Base-by-base conservation (phyloP, 2,329 filamentous ascomycete genomes). In the Dothideomycetes sp. region DNA sequence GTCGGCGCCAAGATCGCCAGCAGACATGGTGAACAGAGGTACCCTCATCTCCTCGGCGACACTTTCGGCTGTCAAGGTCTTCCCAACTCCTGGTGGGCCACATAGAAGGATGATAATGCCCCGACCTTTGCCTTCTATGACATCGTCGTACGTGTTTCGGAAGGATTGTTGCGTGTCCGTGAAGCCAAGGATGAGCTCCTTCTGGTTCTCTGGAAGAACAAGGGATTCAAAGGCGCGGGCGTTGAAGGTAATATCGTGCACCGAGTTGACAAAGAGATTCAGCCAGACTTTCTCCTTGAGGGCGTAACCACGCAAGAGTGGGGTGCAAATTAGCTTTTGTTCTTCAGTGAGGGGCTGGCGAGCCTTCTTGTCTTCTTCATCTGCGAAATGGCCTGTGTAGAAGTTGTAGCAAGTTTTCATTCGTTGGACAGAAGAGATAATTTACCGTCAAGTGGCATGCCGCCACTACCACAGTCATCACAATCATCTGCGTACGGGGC, bases 81-180 rank as follows among this genome's bases (percentile, higher is more conserved):
- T 75, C 11, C 70, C 71, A 2, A 72, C 67, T 3, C 71, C 71
- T 0, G 70, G 69, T 0, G 65, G 65, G 2, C 69, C 70, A 33
- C 58, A 62, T 2, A 74, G 60, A 3, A 73, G 58, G 41, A 73
- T 57, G 40, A 73, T 69, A 38, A 72, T 62, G 8, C 70, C 69
- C 12, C 60, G 59, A 10, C 70, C 71, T 47, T 74, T 74, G 19
- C 68, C 69, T 19, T 64, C 58, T 18, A 74, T 65, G 14, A 72
- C 55, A 45, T 73, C 68, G 48, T 71, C 67, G 45, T 71, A 69
- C 8, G 47, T 37, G 19, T 57, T 57, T 14, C 54, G 48, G 27
- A 62, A 55, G 31, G 54, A 49, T 18, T 58, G 58, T 37, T 70
- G 65, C 5, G 59, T 60, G 16, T 63, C 58, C 9, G 65, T 63